Evolutionary conservation across 2,329 filamentous ascomycete genomes (phyloP), one percentile per base, ranked within the genome.

Genomic region (Chaetoscypha palmicola): DNA sequence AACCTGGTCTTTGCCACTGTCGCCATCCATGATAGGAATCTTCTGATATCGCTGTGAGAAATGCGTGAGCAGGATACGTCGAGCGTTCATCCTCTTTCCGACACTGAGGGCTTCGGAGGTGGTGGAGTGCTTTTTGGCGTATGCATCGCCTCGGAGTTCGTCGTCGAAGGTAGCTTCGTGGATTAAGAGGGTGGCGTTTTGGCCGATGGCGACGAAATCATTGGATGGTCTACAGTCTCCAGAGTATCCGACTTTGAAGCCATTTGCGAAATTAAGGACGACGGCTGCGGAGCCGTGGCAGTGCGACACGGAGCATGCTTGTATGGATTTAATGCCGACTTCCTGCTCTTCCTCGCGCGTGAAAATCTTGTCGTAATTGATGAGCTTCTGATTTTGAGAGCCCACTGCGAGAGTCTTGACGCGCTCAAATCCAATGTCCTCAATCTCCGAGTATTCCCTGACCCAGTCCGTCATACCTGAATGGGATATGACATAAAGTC

Each of bases 101-200:
- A 97, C 76, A 34, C 71, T 73, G 3, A 98, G 74, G 1, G 92
- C 92, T 67, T 98, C 92, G 11, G 76, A 76, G 49, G 89, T 86
- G 7, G 92, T 98, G 30, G 77, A 86, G 68, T 98, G 92, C 60
- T 84, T 89, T 76, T 98, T 98, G 40, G 83, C 86, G 21, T 74
- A 61, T 3, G 92, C 92, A 58, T 96, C 90, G 12, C 74, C 77
- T 30, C 65, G 57, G 55, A 95, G 76, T 57, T 92, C 86, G 60
- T 95, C 87, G 55, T 92, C 87, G 60, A 98, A 97, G 0, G 92
- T 98, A 50, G 89, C 90, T 72, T 98, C 92, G 68, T 98, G 92
- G 44, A 98, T 79, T 4, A 96, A 77, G 5, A 98, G 74, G 11
- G 91, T 94, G 2, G 84, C 81, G 49, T 80, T 81, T 35, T 69